Evolutionary conservation across 208 protist genomes (phyloP).

Genomic region (Crithidia brevicula): DNA sequence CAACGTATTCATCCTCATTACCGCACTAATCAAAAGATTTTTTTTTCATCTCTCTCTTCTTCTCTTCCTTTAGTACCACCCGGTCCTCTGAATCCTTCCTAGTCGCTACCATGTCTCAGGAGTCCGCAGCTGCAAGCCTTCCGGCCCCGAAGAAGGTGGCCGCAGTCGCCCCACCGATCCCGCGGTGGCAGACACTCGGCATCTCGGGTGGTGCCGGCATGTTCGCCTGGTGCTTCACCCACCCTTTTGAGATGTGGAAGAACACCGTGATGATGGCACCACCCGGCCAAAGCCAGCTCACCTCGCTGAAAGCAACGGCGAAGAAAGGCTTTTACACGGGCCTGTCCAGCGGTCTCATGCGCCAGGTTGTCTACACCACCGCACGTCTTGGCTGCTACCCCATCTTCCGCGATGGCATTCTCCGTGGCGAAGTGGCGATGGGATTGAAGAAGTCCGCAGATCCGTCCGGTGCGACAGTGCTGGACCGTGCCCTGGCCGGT

Average conservation of each 20-base stretch:
- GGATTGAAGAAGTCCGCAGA: constrained; percentile 50
- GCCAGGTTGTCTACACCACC: constrained; percentile 93
- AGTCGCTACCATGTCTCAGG: not conserved
- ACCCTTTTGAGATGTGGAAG: constrained; percentile 95
- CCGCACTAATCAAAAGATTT: no score
- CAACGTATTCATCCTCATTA: no score
- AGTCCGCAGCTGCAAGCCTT: not conserved
- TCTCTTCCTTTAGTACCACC: no score
- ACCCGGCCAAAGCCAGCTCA: constrained; percentile 51
- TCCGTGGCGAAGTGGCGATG: constrained; percentile 44
- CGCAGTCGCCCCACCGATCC: constrained; percentile 23
- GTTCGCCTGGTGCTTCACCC: constrained; percentile 90
- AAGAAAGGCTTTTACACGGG: constrained; percentile 87
- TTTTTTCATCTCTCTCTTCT: no score
- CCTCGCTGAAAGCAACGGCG: constrained; percentile 47
- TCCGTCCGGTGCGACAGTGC: constrained; percentile 50
- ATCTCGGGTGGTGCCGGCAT: constrained; percentile 85
- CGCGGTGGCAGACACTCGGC: constrained; percentile 63
- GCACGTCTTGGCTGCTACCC: constrained; percentile 91
- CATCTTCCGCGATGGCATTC: constrained; percentile 83
- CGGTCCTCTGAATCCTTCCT: no score
- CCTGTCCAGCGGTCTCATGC: constrained; percentile 70
- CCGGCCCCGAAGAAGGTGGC: not conserved
- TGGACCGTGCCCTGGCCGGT: constrained; percentile 82
- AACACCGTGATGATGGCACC: constrained; percentile 90